Percentiles rank a stretch among this genome's conserved stretches.
Evolutionary conservation across 345 rosid genomes (phyloP).

Genomic region (Eucalyptus guilfoylei): DNA sequence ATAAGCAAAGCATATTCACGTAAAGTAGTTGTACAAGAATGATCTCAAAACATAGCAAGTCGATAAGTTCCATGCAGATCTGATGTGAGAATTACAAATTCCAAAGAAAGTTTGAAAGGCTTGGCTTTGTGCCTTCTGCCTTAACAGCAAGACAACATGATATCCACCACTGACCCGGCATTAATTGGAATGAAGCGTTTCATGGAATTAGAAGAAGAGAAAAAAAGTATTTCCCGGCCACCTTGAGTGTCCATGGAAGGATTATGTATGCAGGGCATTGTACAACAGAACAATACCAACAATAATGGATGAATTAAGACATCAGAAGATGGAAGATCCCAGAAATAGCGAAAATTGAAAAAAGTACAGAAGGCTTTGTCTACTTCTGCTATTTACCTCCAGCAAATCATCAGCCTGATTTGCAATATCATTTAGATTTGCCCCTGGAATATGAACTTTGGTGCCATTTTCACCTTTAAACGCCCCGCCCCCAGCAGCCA

Average conservation of each 20-base stretch:
- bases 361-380: background rate
- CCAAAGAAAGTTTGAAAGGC: background rate
- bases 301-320: background rate
- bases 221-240: background rate
- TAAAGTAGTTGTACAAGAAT: background rate
- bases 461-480: slow-evolving; percentile 61
- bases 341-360: background rate
- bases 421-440: slow-evolving; percentile 83
- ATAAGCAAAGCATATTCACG: background rate
- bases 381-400: slow-evolving; percentile 34
- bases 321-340: background rate
- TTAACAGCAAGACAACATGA: background rate
- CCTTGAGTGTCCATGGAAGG: background rate
- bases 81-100: background rate
- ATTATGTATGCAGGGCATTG: background rate
- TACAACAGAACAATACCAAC: background rate
- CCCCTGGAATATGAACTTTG: slow-evolving; percentile 80
- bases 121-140: background rate
- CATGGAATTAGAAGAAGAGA: background rate
- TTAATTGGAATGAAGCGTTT: background rate
- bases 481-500: slow-evolving; percentile 94
- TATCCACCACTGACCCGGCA: background rate
- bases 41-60: background rate
- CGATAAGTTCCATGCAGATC: background rate
- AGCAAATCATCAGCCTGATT: slow-evolving; percentile 91